Conservation (phyloP, 2,329 filamentous ascomycete genomes). For the Arthrobotrys sinensis region DNA sequence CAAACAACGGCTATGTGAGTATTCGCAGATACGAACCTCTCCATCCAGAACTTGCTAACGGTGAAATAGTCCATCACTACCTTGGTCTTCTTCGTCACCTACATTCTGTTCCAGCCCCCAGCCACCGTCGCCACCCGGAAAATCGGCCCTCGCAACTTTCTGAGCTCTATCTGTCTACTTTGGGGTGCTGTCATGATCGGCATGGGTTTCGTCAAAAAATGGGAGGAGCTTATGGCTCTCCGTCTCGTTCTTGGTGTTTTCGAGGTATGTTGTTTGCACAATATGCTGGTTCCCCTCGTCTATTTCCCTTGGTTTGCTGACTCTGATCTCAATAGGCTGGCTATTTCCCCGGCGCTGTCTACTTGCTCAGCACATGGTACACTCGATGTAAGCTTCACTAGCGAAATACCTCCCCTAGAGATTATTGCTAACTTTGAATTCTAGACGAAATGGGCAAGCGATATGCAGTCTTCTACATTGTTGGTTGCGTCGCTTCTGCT, state of each 20-base stretch:
- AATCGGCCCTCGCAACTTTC: constrained; percentile 75
- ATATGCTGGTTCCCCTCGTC: background rate
- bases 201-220: constrained; percentile 76
- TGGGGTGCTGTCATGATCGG: constrained; percentile 77
- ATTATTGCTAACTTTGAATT: constrained; percentile 7
- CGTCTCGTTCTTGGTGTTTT: constrained; percentile 76
- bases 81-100: constrained; percentile 66
- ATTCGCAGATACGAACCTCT: background rate
- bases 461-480: constrained; percentile 71
- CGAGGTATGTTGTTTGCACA: constrained; percentile 67
- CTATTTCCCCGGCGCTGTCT: constrained; percentile 80
- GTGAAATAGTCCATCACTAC: constrained; percentile 44
- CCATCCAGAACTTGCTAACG: constrained; percentile 2
- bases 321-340: constrained; percentile 68
- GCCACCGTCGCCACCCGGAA: constrained; percentile 79
- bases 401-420: background rate
- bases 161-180: constrained; percentile 71
- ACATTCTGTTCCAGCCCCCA: constrained; percentile 79
- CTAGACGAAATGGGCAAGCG: constrained; percentile 61
- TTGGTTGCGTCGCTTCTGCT: constrained; percentile 70
- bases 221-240: constrained; percentile 72
- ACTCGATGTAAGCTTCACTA: constrained; percentile 72
- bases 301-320: constrained; percentile 8
- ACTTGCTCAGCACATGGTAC: constrained; percentile 82
- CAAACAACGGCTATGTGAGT: constrained; percentile 57